phyloP scores from a whole-genome alignment of 1,284 basidiomycete genomes.

The Cryptococcus depauperatus region DNA sequence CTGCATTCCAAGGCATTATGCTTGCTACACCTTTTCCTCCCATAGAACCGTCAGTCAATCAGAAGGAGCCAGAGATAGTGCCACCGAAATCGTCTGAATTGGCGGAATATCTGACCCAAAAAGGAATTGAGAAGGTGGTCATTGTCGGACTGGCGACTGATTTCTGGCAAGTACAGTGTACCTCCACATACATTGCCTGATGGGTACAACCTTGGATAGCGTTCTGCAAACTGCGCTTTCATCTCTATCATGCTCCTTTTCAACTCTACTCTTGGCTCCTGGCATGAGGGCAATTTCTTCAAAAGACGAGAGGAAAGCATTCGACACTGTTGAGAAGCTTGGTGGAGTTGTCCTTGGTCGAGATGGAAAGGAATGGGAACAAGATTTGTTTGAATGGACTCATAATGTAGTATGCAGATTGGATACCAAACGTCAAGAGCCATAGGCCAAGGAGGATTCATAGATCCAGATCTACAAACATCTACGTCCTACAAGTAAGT shows the following conservation, averaged over 20 bases:
- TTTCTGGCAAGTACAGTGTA: slow-evolving; percentile 50
- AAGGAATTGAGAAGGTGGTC: slow-evolving; percentile 48
- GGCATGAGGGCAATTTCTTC: slow-evolving; percentile 22
- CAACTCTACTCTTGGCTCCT: slow-evolving; percentile 20
- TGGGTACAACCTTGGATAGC: slow-evolving; percentile 5
- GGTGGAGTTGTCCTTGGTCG: slow-evolving; percentile 15
- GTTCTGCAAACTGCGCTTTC: slow-evolving; percentile 26
- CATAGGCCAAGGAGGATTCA: background rate
- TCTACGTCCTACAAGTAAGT: slow-evolving; percentile 2
- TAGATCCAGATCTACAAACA: slow-evolving; percentile 3
- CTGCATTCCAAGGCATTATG: slow-evolving; percentile 45
- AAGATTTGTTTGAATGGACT: slow-evolving; percentile 1
- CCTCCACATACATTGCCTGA: background rate
- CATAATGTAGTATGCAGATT: background rate
- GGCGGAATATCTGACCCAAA: slow-evolving; percentile 37
- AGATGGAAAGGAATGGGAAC: slow-evolving; percentile 9
- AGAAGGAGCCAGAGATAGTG: slow-evolving; percentile 34
- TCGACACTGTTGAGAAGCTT: slow-evolving; percentile 13
- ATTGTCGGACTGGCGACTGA: slow-evolving; percentile 57
- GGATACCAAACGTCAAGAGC: background rate
- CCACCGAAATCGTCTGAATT: slow-evolving; percentile 35
- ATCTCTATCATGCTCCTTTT: slow-evolving; percentile 19
- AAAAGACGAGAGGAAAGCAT: slow-evolving; percentile 14
- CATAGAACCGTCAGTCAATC: slow-evolving; percentile 13
- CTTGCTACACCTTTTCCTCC: slow-evolving; percentile 19